Base-by-base conservation (phyloP, 805 yeast species). In the Candida hungchunana region DNA sequence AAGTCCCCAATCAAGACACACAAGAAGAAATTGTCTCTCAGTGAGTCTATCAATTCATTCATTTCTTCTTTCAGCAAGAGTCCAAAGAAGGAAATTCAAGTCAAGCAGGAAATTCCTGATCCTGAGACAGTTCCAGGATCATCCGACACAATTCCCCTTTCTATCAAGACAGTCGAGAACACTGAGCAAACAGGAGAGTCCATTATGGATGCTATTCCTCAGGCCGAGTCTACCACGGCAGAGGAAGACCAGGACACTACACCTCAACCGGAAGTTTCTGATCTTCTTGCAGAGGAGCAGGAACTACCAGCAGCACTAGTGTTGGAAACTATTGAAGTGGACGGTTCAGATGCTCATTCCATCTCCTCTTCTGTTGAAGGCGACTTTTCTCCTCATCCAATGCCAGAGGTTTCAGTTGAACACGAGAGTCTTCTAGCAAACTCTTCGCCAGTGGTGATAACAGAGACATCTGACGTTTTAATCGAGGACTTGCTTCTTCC, bases 41-140 rank as follows among this genome's bases (percentile, higher is more conserved):
- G 49, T 29, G 48, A 45, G 4, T 50, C 56, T 1, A 48, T 51
- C 23, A 43, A 33, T 15, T 44, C 49, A 1, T 43, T 40, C 18
- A 38, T 49, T 8, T 39, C 51, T 3, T 39, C 50, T 4, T 34
- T 44, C 12, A 22, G 39, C 1, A 32, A 31, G 26, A 23, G 33
- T 20, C 37, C 40, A n/a, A 31, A 25, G 25, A 38, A 36, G 29
- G 31, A 28, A 9, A 15, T 25, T 10, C n/a, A 25, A 15, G 26
- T 36, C 23, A 32, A 31, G 23, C 29, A 21, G 12, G 39, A 35
- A 13, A 5, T 11, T 21, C 13, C 25, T 5, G 36, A 18, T 6
- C 18, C 29, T 2, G 37, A 25, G 8, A n/a, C 8, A 3, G 12
- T 32, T 26, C 37, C 38, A 15, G 40, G 25, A 10, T 13, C 25